These are phyloP conservation scores for Nothomitra cinnamomea DNA, from an alignment of 2,329 filamentous ascomycete genomes.

Conservation along the genomic window DNA sequence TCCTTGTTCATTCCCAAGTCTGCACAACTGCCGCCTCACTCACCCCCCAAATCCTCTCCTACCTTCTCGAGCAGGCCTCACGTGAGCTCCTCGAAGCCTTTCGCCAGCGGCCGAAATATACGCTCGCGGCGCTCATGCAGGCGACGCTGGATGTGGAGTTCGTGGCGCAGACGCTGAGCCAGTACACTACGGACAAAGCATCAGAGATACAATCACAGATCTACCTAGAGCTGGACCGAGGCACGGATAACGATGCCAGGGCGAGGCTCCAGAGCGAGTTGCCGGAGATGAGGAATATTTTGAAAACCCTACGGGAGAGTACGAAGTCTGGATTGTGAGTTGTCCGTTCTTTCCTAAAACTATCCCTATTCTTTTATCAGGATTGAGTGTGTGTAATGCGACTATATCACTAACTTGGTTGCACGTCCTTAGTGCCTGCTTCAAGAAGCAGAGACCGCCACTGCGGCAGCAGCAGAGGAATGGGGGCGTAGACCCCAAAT, in stretches of 20 bases:
- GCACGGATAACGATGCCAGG: constrained; percentile 77
- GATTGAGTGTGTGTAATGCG: not conserved
- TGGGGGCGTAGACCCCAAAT: not conserved
- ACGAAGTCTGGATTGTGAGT: constrained; percentile 20
- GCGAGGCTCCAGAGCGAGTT: constrained; percentile 68
- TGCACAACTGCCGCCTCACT: constrained; percentile 62
- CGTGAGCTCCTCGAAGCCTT: constrained; percentile 70
- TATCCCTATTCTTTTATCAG: not conserved
- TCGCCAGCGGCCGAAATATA: constrained; percentile 43
- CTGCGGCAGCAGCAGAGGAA: not conserved
- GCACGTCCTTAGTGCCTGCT: not conserved
- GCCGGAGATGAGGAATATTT: constrained; percentile 69
- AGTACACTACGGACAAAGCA: constrained; percentile 74
- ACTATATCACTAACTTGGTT: too few species aligned
- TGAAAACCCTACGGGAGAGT: constrained; percentile 64
- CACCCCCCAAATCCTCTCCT: constrained; percentile 65
- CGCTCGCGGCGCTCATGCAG: constrained; percentile 76
- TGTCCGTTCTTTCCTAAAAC: not conserved
- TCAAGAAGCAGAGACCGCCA: constrained; percentile 34
- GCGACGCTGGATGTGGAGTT: constrained; percentile 96
- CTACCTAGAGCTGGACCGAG: constrained; percentile 69
- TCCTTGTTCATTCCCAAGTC: constrained; percentile 82
- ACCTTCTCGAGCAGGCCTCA: constrained; percentile 70
- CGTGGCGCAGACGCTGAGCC: constrained; percentile 77
- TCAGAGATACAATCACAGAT: constrained; percentile 74